These are phyloP conservation scores for Hypoxylon sp. DNA, from an alignment of 2,329 filamentous ascomycete species.

Conservation along the genomic window DNA sequence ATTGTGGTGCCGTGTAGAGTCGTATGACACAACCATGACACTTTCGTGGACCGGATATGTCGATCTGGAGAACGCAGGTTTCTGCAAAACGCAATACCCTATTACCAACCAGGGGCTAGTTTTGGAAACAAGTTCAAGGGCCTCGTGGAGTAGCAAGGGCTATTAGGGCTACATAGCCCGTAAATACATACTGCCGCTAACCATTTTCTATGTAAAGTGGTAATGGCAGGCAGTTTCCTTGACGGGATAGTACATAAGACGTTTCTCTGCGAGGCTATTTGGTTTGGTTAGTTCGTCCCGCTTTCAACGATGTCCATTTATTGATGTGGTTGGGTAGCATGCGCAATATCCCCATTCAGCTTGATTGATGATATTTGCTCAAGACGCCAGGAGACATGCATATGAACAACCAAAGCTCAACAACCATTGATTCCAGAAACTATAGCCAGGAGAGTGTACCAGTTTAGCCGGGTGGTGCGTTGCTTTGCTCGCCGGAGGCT, in stretches of 20 bases:
- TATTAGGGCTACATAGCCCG: conserved; percentile 35
- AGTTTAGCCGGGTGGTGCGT: conserved; percentile 42
- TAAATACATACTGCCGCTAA: conserved; percentile 40
- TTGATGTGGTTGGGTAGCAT: conserved; percentile 30
- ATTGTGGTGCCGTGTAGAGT: conserved; percentile 41
- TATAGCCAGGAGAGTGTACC: conserved; percentile 28
- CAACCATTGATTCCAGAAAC: conserved; percentile 29
- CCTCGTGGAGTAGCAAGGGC: conserved; percentile 42
- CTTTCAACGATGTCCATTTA: conserved; percentile 16
- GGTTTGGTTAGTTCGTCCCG: conserved; percentile 16
- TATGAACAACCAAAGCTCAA: conserved; percentile 40
- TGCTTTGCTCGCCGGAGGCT: conserved; percentile 45
- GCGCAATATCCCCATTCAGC: conserved; percentile 42
- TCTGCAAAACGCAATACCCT: conserved; percentile 46
- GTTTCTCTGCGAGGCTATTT: conserved; percentile 37
- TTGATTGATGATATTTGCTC: conserved; percentile 32
- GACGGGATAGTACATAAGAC: conserved; percentile 43
- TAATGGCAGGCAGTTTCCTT: conserved; percentile 46
- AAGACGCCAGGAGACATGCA: conserved; percentile 48
- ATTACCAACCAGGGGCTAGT: conserved; percentile 47
- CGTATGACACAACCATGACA: conserved; percentile 54
- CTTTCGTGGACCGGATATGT: conserved; percentile 52
- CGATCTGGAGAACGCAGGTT: conserved; percentile 54
- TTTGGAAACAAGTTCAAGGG: conserved; percentile 49
- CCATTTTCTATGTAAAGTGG: conserved; percentile 24